Evolutionary conservation across 495 filamentous ascomycete genomes (phyloP).

Genomic region (Penicillium samsonianum): DNA sequence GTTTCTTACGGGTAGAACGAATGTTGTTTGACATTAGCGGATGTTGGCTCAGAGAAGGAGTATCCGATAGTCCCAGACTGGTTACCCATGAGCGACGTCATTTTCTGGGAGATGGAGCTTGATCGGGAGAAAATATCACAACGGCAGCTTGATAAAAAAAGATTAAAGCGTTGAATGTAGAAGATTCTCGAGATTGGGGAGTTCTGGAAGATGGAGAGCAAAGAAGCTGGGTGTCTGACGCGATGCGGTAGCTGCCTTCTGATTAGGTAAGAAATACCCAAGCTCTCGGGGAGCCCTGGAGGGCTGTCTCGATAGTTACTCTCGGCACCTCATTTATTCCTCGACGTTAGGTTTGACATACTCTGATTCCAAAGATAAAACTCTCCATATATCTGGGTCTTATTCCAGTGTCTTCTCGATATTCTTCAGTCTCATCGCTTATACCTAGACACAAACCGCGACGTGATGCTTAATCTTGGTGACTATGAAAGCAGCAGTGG

Average conservation of each 20-base stretch:
- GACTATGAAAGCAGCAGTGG: conserved; percentile 80
- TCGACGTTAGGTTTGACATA: background rate
- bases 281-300: conserved; percentile 14
- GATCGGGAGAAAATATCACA: background rate
- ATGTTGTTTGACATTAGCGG: conserved; percentile 64
- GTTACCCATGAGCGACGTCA: conserved; percentile 51
- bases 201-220: conserved; percentile 18
- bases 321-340: background rate
- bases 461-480: conserved; percentile 65
- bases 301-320: background rate
- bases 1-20: conserved; percentile 83
- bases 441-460: background rate
- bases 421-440: background rate
- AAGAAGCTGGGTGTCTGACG: conserved; percentile 37
- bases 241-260: conserved; percentile 44
- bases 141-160: background rate
- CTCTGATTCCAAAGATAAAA: background rate
- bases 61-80: conserved; percentile 54
- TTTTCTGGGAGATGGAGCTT: conserved; percentile 21
- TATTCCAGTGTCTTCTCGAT: background rate
- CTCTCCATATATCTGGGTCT: background rate
- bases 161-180: conserved; percentile 6
- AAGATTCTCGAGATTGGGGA: conserved; percentile 12
- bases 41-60: conserved; percentile 59
- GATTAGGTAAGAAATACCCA: conserved; percentile 38